phyloP scores from a whole-genome alignment of 495 filamentous ascomycete genomes.

The Talaromyces wortmannii region DNA sequence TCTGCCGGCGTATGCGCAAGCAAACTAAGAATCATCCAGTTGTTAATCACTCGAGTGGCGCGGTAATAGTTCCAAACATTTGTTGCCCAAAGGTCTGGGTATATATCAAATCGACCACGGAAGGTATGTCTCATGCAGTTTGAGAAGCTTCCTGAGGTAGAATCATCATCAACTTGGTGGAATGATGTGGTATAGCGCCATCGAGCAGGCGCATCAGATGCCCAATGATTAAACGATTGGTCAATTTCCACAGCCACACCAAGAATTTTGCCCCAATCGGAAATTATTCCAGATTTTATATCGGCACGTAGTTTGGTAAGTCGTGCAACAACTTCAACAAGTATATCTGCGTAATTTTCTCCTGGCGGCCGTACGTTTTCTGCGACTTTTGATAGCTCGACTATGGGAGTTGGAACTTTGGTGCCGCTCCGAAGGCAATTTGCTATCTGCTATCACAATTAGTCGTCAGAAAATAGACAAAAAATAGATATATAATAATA shows the following conservation, averaged over 20 bases:
- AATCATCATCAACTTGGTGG: background rate
- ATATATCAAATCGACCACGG: slow-evolving; percentile 53
- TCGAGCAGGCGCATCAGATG: background rate
- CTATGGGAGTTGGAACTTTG: slow-evolving; percentile 23
- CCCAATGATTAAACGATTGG: background rate
- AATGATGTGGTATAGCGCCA: background rate
- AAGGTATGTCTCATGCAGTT: slow-evolving; percentile 16
- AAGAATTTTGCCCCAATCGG: background rate
- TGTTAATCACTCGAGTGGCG: slow-evolving; percentile 49
- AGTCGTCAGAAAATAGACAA: background rate
- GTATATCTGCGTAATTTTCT: slow-evolving; percentile 26
- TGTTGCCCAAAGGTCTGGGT: slow-evolving; percentile 49
- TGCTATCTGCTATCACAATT: slow-evolving; percentile 18
- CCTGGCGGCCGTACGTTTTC: slow-evolving; percentile 25
- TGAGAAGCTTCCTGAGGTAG: background rate
- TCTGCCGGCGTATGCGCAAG: background rate
- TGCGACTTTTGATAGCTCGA: slow-evolving; percentile 25
- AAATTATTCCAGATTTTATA: slow-evolving; percentile 17
- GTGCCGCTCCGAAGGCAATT: slow-evolving; percentile 31
- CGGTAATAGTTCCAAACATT: slow-evolving; percentile 61
- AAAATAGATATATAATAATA: background rate
- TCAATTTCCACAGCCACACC: background rate
- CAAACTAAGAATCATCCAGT: slow-evolving; percentile 23
- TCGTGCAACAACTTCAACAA: slow-evolving; percentile 30
- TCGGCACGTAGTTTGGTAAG: slow-evolving; percentile 39